Percentiles rank a stretch among this genome's conserved stretches.
phyloP scores from a whole-genome alignment of 805 yeast genomes.

The Metschnikowia noctiluminum region DNA sequence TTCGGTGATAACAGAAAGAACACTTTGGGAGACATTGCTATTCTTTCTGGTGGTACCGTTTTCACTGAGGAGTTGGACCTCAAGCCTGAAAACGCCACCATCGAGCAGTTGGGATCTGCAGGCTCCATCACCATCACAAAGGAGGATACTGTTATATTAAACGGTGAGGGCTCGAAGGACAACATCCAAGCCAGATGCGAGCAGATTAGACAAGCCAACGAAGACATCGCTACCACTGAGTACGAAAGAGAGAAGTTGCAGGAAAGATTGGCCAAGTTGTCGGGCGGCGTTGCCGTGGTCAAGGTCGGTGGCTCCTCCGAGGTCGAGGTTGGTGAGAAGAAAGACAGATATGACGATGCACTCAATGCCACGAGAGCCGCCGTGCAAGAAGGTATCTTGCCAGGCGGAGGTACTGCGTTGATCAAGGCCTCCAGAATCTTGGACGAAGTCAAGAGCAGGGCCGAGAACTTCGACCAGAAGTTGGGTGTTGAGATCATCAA shows the following conservation, averaged over 20 bases:
- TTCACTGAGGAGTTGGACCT: constrained; percentile 91
- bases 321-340: constrained; percentile 98
- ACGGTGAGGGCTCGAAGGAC: constrained; percentile 88
- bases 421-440: constrained; percentile 83
- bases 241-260: constrained; percentile 96
- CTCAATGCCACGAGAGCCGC: constrained; percentile 99
- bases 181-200: constrained; percentile 82
- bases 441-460: constrained; percentile 62
- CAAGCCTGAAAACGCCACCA: constrained; percentile 91
- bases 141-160: constrained; percentile 91
- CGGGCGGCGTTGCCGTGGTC: constrained; percentile 98
- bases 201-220: constrained; percentile 82
- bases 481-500: constrained; percentile 92
- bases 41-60: constrained; percentile 89
- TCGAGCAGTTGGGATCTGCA: constrained; percentile 85
- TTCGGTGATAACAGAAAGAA: constrained; percentile 98
- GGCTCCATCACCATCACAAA: constrained; percentile 91
- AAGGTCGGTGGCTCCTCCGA: constrained; percentile 97
- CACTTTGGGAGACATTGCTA: constrained; percentile 92
- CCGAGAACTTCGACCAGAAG: constrained; percentile 87
- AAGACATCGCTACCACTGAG: constrained; percentile 71
- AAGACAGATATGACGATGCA: constrained; percentile 98
- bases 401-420: constrained; percentile 99
- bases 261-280: constrained; percentile 94
- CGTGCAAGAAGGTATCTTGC: constrained; percentile 96